Percentiles rank a stretch among this genome's conserved stretches.
These are phyloP conservation scores for Persicaria tinctoria DNA, from an alignment of 148 eudicot genomes.

Conservation along the genomic window DNA sequence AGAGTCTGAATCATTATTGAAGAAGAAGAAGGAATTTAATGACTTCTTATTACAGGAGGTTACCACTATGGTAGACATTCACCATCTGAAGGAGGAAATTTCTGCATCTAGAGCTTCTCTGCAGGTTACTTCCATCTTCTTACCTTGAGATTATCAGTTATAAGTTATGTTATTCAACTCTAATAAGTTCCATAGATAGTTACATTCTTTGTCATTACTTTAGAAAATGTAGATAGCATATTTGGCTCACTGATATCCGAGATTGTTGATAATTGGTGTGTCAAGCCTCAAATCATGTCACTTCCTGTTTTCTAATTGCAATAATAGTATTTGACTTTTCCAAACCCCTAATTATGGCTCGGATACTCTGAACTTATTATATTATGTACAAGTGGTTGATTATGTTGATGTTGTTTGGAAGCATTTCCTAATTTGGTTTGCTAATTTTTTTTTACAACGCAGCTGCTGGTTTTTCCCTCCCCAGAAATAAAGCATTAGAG, in stretches of 20 bases:
- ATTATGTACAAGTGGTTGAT: background rate
- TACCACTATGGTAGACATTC: too few species aligned
- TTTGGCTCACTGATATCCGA: background rate
- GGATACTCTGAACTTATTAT: background rate
- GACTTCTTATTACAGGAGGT: slow-evolving; percentile 21
- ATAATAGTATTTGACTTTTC: too few species aligned
- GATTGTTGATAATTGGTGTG: background rate
- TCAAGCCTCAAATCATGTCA: background rate
- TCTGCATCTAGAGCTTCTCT: slow-evolving; percentile 59
- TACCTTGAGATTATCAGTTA: background rate
- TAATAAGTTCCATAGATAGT: background rate
- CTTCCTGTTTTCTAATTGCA: background rate
- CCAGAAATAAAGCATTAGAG: too few species aligned
- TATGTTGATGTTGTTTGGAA: too few species aligned
- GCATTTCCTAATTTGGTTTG: too few species aligned
- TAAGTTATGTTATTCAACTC: background rate
- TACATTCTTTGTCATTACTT: background rate
- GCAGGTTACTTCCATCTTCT: slow-evolving; percentile 40
- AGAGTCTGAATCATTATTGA: slow-evolving; percentile 39
- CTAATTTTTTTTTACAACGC: too few species aligned
- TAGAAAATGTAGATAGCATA: background rate
- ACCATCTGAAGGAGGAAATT: background rate
- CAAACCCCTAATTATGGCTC: background rate
- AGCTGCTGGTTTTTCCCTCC: too few species aligned
- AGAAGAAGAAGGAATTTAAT: slow-evolving; percentile 53